These are phyloP conservation scores for Phalaenopsis hybrid DNA, from an alignment of 116 monocot species.

Conservation along the genomic window DNA sequence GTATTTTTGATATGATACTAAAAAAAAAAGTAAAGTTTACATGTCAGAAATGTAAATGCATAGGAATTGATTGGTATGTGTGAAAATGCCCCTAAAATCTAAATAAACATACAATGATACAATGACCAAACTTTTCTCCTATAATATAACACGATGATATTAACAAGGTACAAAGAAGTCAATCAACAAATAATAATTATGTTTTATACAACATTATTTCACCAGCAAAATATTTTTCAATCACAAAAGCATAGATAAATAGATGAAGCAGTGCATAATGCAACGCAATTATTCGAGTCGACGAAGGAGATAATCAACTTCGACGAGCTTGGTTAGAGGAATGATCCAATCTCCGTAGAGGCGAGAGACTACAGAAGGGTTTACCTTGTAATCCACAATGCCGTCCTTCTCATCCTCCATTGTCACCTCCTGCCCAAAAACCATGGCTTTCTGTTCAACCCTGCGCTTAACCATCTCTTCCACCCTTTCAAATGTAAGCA, in stretches of 20 bases:
- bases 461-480: slow-evolving; percentile 76
- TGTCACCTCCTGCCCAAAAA: slow-evolving; percentile 65
- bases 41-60: too few species aligned
- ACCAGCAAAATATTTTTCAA: too few species aligned
- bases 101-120: too few species aligned
- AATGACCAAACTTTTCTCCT: too few species aligned
- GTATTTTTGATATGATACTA: too few species aligned
- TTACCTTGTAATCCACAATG: slow-evolving; percentile 36
- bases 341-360: slow-evolving; percentile 83
- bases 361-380: slow-evolving; percentile 37
- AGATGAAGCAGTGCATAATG: neutral
- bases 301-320: slow-evolving; percentile 81
- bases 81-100: too few species aligned
- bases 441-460: slow-evolving; percentile 74
- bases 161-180: too few species aligned
- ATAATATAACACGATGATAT: too few species aligned
- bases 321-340: slow-evolving; percentile 71
- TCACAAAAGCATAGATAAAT: neutral
- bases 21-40: too few species aligned
- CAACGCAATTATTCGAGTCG: slow-evolving; percentile 40
- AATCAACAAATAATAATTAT: too few species aligned
- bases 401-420: slow-evolving; percentile 23
- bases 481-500: slow-evolving; percentile 60
- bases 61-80: too few species aligned
- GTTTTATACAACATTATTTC: too few species aligned